Evolutionary conservation across 2,329 filamentous ascomycete species (phyloP), one percentile per base, ranked within the genome.

Genomic region (Orbilia brochopaga): DNA sequence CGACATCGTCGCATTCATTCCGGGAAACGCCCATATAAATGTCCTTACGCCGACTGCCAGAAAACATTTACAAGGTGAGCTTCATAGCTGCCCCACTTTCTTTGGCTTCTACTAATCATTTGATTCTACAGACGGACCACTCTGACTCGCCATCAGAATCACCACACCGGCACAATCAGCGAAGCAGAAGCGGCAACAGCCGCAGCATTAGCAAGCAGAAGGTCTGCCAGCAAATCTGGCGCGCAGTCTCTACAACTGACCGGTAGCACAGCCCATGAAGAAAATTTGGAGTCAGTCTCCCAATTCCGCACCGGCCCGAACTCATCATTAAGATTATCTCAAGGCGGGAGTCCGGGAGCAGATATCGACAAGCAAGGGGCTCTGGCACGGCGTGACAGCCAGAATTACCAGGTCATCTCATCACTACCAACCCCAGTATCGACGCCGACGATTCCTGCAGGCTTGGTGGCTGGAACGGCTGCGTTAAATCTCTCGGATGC

Each of bases 1-100:
- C 86, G 94, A 62, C 94, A 99, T 81, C 88, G 94, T 69, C 87
- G 94, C 74, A 97, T 97, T 72, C 94, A 99, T 79, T 95, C 91
- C 2, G 94, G 94, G 69, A 96, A 94, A 81, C 86, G 94, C 55
- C 94, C 94, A 0, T 99, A 97, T 83, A 96, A 96, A 80, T 99
- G 94, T 81, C 92, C 92, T 0, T 97, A 94, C 77, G 92, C 92
- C 69, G 92, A 97, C 79, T 99, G 94, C 80, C 92, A 97, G 79
- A 97, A 97, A 85, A 97, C 93, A 0, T 99, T 99, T 78, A 99
- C 94, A 8, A 74, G 75, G 75, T 75, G 76, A 54, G 44, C 15
- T 40, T 54, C 19, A n/a, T 23, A 15, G 17, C 27, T 27, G 13
- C 8, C 27, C 8, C 24, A 15, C 50, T 27, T 32, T 5, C 2